Base-by-base conservation (phyloP, 2,329 filamentous ascomycete genomes). In the Fusarium sp. region DNA sequence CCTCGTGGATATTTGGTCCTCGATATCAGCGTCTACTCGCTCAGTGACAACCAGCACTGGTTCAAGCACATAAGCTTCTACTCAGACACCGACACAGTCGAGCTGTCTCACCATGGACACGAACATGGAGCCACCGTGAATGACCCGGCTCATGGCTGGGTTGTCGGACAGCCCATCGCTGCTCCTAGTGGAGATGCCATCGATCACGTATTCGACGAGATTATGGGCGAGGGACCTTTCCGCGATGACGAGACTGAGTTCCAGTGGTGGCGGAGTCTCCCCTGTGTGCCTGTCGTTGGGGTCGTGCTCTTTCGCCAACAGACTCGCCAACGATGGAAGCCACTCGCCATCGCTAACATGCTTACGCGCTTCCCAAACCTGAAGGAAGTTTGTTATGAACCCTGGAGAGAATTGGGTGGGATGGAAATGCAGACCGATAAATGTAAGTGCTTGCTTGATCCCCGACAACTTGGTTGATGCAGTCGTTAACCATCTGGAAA, bases 301-400 rank as follows among this genome's bases (percentile, higher is more conserved):
- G 44, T 14, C 0, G 44, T 45, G 24, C 24, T 26, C 17, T 45
- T 45, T 1, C 44, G 44, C 8, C 44, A 47, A 47, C 44, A 47
- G 44, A 28, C 24, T 68, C 80, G 81, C 64, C 78, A 81, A 69
- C 75, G 79, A 77, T 83, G 81, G 80, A 80, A 79, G 58, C 79
- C 78, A 41, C 28, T 56, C 28, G 72, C 78, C 38, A 75, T 84
- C 32, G 72, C 74, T 36, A 72, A 80, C 20, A 82, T 84, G 75
- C 73, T 84, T 65, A 68, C 79, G 17, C 79, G 78, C 51, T 78
- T 83, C 66, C 80, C 82, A 20, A 79, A 77, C 62, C 64, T 85
- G 57, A 77, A 80, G 71, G 80, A 84, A 69, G 70, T 84, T 71
- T 78, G 78, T 59, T 83, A 82, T 72, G 81, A 84, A 71, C 82